Evolutionary conservation across 345 rosid genomes (phyloP).

Genomic region (Lenwebbia sp.): DNA sequence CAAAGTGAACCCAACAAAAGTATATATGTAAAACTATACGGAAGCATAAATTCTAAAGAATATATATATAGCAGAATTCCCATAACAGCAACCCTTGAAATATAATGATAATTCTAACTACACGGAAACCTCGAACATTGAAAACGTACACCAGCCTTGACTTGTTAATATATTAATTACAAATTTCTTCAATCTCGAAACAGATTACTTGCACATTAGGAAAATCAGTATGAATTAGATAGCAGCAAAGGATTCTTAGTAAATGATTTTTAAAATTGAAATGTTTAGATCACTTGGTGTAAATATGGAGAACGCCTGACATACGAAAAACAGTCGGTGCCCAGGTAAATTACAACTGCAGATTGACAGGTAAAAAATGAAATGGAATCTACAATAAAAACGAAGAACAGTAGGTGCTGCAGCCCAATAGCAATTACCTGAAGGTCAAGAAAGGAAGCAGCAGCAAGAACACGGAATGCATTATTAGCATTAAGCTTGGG

Average conservation of each 20-base stretch:
- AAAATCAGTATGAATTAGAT: neutral
- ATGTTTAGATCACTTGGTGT: neutral
- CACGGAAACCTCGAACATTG: neutral
- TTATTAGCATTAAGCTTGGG: conserved; percentile 82
- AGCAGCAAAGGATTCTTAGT: neutral
- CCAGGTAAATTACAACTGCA: neutral
- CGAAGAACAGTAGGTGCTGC: neutral
- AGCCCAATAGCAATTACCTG: conserved; percentile 38
- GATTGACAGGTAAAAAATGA: neutral
- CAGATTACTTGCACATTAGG: neutral
- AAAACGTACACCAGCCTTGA: neutral
- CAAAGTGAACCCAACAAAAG: neutral
- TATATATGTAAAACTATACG: neutral
- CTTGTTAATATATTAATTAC: neutral
- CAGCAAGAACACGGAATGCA: conserved; percentile 91
- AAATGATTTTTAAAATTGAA: too few relatives aligned
- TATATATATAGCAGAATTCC: neutral
- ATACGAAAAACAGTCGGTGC: neutral
- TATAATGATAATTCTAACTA: neutral
- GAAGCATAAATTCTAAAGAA: neutral
- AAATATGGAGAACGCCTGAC: neutral
- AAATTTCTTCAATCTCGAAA: neutral
- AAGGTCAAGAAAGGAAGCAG: conserved; percentile 96
- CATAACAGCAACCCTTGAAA: neutral
- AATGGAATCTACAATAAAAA: neutral